Percentiles rank a stretch among this genome's conserved stretches.
These are phyloP conservation scores for Skeletonema marinoi DNA, from an alignment of 108 stramenopile species.

Conservation along the genomic window DNA sequence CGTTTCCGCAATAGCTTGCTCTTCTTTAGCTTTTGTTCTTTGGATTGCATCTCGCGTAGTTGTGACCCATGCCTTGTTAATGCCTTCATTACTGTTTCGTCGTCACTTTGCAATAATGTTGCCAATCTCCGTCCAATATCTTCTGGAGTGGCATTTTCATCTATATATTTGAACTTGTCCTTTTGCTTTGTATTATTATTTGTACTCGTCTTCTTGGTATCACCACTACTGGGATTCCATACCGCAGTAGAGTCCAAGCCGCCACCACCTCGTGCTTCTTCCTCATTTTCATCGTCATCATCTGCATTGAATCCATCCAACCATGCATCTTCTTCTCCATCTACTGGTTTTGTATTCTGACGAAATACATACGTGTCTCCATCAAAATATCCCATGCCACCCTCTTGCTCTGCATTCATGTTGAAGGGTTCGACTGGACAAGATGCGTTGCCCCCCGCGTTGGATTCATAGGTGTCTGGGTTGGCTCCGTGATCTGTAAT, in stretches of 20 bases:
- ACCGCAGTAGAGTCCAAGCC: constrained; percentile 32
- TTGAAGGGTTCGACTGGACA: constrained; percentile 85
- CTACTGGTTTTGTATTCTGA: constrained; percentile 29
- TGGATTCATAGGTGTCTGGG: constrained; percentile 43
- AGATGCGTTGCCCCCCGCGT: constrained; percentile 37
- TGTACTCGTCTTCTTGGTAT: not conserved
- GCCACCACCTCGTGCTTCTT: constrained; percentile 7
- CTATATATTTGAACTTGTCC: constrained; percentile 21
- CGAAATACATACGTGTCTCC: constrained; percentile 88
- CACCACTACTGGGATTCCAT: constrained; percentile 22
- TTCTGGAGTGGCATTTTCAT: constrained; percentile 21
- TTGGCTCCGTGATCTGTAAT: constrained; percentile 35
- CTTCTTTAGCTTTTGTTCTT: constrained; percentile 22
- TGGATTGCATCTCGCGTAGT: constrained; percentile 25
- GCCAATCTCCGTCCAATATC: constrained; percentile 52
- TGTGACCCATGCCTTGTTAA: constrained; percentile 64
- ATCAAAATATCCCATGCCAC: constrained; percentile 84
- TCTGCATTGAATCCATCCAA: constrained; percentile 58
- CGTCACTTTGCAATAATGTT: constrained; percentile 47
- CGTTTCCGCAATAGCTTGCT: constrained; percentile 43
- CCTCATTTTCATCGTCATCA: constrained; percentile 23
- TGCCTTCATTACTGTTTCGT: constrained; percentile 69
- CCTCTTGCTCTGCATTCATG: constrained; percentile 76
- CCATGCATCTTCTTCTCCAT: constrained; percentile 85
- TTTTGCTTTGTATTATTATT: constrained; percentile 6